Percentiles rank a stretch among this genome's conserved stretches.
phyloP scores from a whole-genome alignment of 2,329 filamentous ascomycete genomes.

The Chaetomium olivaceum region DNA sequence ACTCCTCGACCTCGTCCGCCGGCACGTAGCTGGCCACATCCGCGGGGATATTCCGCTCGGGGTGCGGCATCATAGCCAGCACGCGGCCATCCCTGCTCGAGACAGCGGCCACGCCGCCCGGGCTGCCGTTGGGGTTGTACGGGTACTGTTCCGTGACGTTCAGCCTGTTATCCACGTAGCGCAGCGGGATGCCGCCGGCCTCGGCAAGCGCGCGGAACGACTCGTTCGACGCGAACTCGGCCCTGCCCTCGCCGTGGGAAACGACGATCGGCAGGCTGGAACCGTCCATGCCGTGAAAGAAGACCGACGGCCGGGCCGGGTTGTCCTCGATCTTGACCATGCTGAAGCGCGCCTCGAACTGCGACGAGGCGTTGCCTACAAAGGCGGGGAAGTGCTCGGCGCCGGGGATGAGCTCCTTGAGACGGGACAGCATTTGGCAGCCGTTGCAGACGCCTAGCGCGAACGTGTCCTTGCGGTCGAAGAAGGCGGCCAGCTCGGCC shows the following conservation, averaged over 20 bases:
- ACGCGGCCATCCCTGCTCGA: slow-evolving; percentile 76
- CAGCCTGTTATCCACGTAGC: slow-evolving; percentile 82
- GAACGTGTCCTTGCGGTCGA: slow-evolving; percentile 86
- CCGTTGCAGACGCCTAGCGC: slow-evolving; percentile 94
- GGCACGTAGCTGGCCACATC: slow-evolving; percentile 77
- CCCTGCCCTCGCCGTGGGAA: slow-evolving; percentile 88
- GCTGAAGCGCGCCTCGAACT: slow-evolving; percentile 84
- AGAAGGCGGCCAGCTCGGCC: slow-evolving; percentile 80
- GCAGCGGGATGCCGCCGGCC: slow-evolving; percentile 70
- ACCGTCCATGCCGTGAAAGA: slow-evolving; percentile 85
- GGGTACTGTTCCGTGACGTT: slow-evolving; percentile 80
- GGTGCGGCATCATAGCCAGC: slow-evolving; percentile 89
- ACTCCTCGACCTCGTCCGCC: slow-evolving; percentile 56
- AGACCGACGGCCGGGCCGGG: slow-evolving; percentile 64
- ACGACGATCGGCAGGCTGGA: slow-evolving; percentile 82
- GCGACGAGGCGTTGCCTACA: slow-evolving; percentile 78
- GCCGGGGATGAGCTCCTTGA: slow-evolving; percentile 86
- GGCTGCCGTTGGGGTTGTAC: slow-evolving; percentile 83
- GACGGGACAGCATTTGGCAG: slow-evolving; percentile 86
- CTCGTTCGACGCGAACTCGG: slow-evolving; percentile 62
- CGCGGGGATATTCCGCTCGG: slow-evolving; percentile 82
- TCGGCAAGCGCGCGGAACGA: slow-evolving; percentile 58
- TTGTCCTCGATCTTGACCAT: slow-evolving; percentile 77
- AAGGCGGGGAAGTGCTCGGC: slow-evolving; percentile 82
- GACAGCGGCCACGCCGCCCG: slow-evolving; percentile 77